Base-by-base conservation (phyloP, 345 rosid species). In the Heritiera littoralis region DNA sequence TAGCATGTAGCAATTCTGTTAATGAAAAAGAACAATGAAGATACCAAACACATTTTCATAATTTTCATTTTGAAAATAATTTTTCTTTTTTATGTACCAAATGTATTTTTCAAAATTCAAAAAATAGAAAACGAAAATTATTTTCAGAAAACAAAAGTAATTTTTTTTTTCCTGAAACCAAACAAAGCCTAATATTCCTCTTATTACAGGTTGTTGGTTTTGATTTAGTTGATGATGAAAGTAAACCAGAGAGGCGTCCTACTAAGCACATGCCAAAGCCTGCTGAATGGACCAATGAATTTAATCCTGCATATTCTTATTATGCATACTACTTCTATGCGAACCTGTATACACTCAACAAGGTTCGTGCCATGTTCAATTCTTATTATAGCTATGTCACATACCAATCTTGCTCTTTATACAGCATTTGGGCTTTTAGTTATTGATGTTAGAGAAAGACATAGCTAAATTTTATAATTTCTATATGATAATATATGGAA, bases 191-290 rank as follows among this genome's bases (percentile, higher is more conserved):
- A 63, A 76, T 80, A 61, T 77, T 52, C 35, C 74, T 74, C 49
- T 67, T 63, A 65, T 81, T 35, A 41, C 88, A 88, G 89, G 91
- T 89, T 72, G 91, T 89, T 75, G 91, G 88, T 68, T 87, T 89
- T 78, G 91, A 89, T 79, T 61, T 89, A 78, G 91, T 87, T 18
- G 91, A 89, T 84, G 91, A 89, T 78, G 91, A 89, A 86, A 89
- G 87, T 81, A 89, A 82, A 83, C 91, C 89, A 35, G 89, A 87
- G 79, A 87, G 91, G 76, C 91, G 86, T 74, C 91, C 89, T 60
- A 89, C 88, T 56, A 89, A 89, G 83, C 91, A 89, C 81, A 89
- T 89, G 91, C 89, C 85, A 1, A 83, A 48, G 55, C 91, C 91
- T 32, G 84, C 86, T 65, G 87, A 87, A 81, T 89, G 91, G 89